Evolutionary conservation across 1,139 yeast genomes (phyloP).

Genomic region (Candida gigantensis): DNA sequence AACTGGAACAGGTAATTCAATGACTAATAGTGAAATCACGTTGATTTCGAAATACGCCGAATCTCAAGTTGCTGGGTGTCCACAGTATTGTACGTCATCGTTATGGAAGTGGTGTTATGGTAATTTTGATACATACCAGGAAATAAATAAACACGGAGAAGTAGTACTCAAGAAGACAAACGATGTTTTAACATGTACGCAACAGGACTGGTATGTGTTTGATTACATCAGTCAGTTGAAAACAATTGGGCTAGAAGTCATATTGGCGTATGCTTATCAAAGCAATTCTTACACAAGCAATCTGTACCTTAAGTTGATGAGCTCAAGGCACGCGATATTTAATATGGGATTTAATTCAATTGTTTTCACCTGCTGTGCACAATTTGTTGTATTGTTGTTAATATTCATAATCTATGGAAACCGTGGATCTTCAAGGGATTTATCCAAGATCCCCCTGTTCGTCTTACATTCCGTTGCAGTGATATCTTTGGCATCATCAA

Average conservation of each 20-base stretch:
- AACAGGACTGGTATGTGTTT: constrained; percentile 28
- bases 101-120: constrained; percentile 52
- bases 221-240: constrained; percentile 48
- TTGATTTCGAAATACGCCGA: constrained; percentile 49
- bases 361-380: constrained; percentile 25
- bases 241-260: constrained; percentile 41
- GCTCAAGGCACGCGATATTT: constrained; percentile 17
- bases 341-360: constrained; percentile 19
- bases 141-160: constrained; percentile 11
- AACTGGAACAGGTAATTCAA: constrained; percentile 22
- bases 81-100: constrained; percentile 49
- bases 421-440: constrained; percentile 23
- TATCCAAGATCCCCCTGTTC: constrained; percentile 28
- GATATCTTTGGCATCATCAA: constrained; percentile 34
- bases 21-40: constrained; percentile 54
- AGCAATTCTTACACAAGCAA: constrained; percentile 12
- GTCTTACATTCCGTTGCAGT: constrained; percentile 34
- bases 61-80: constrained; percentile 49
- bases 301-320: constrained; percentile 23
- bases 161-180: constrained; percentile 17
- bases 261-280: constrained; percentile 50
- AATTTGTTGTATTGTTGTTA: constrained; percentile 28
- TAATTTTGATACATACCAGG: constrained; percentile 30
- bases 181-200: constrained; percentile 24
- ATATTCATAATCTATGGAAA: constrained; percentile 36